Conservation (phyloP, 805 yeast species). For the Kluyveromyces siamensis region DNA sequence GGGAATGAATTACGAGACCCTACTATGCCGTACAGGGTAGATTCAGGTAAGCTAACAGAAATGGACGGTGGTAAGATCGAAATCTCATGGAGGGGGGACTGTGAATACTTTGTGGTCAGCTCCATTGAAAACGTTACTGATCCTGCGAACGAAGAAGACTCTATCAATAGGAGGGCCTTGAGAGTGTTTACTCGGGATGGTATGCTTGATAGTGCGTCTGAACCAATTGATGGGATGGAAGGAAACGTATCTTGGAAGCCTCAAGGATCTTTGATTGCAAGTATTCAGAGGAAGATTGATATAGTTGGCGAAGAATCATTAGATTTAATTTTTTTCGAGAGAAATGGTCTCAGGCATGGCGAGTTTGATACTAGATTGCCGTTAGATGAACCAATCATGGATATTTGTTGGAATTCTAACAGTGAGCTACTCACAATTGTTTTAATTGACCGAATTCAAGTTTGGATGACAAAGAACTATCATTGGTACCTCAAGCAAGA, state of each 20-base stretch:
- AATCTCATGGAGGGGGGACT: conserved; percentile 94
- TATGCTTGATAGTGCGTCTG: conserved; percentile 68
- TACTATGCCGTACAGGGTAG: conserved; percentile 67
- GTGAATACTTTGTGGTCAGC: conserved; percentile 69
- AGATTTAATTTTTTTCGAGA: conserved; percentile 71
- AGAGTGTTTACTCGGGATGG: conserved; percentile 81
- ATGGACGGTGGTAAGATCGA: conserved; percentile 41
- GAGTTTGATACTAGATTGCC: conserved; percentile 65
- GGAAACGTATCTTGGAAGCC: conserved; percentile 79
- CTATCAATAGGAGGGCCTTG: conserved; percentile 56
- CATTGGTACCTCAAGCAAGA: conserved; percentile 94
- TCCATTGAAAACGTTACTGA: conserved; percentile 46
- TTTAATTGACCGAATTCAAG: conserved; percentile 52
- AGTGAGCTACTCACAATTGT: conserved; percentile 72
- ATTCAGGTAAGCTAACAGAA: conserved; percentile 52
- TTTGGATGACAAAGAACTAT: conserved; percentile 89
- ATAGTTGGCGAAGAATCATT: conserved; percentile 30
- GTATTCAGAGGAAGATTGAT: conserved; percentile 53
- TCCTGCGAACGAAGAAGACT: conserved; percentile 27
- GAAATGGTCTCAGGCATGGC: conserved; percentile 88
- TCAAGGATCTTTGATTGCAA: conserved; percentile 77
- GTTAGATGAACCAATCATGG: conserved; percentile 38
- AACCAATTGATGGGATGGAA: conserved; percentile 80
- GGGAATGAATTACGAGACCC: conserved; percentile 76
- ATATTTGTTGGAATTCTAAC: conserved; percentile 70